Base-by-base conservation (phyloP, 1,284 basidiomycete species). In the Mixia osmundae region DNA sequence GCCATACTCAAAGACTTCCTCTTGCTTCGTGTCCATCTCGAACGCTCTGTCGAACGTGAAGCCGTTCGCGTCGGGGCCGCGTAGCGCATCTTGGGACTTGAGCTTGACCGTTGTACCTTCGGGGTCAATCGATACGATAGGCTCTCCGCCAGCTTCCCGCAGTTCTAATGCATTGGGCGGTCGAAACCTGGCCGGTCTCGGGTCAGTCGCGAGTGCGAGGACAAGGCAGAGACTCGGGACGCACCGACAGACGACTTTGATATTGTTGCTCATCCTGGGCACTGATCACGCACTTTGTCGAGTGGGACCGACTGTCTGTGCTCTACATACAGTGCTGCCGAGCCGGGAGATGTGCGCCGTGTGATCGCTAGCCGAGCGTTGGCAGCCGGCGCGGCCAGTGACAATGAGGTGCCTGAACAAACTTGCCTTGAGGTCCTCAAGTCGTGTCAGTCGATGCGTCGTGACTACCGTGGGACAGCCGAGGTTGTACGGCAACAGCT, bases 1-100 rank as follows among this genome's bases (percentile, higher is more conserved):
- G 44, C 91, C 89, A 58, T 89, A 97, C 57, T 97, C 85, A 54
- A 97, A 99, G 34, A 99, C 85, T 54, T 97, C 83, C 36, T 73
- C 64, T 58, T 99, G 91, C 57, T 71, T 67, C 20, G 87, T 83
- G 31, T 67, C 69, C 67, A 91, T 87, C 42, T 82, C 76, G 54
- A 99, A 99, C 23, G 94, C 85, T 43, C 83, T 69, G 59, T 99
- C 91, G 52, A 95, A 95, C 21, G 80, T 82, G 62, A 97, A 99
- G 25, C 87, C 89, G 62, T 80, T 75, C 57, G 50, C 47, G 20
- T 49, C 49, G 2, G 49, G 44, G 4, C 51, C 51, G 25, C 44
- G 45, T 40, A 50, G 44, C 18, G 24, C 43, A 29, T 47, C 45
- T 25, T 46, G 45, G 11, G 39, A 39, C 21, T 44, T 72, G 58